These are phyloP conservation scores for Solanum habrochaites DNA, from an alignment of 257 asterid species.

Conservation along the genomic window DNA sequence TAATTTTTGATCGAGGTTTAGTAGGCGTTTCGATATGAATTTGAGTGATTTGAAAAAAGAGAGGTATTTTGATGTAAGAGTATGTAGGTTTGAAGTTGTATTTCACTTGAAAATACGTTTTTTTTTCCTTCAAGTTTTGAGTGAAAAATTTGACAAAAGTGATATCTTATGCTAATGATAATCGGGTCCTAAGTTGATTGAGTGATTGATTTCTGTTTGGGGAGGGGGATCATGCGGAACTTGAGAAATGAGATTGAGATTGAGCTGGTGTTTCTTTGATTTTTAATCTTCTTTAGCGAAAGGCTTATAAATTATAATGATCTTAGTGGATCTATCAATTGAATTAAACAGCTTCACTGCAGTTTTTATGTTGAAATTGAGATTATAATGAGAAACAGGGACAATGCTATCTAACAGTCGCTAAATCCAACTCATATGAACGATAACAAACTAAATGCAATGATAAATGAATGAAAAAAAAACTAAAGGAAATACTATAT, in stretches of 20 bases:
- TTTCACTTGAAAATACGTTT: background rate
- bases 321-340: background rate
- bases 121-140: background rate
- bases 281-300: background rate
- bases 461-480: background rate
- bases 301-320: background rate
- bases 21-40: background rate
- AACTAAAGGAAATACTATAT: background rate
- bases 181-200: background rate
- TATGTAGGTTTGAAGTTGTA: background rate
- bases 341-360: background rate
- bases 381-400: background rate
- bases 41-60: background rate
- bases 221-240: background rate
- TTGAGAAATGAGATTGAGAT: background rate
- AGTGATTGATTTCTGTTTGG: background rate
- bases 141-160: background rate
- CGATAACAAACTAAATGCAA: background rate
- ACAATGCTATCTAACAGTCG: background rate
- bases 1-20: background rate
- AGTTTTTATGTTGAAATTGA: background rate
- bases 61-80: background rate
- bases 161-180: background rate
- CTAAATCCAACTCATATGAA: background rate
- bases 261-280: background rate